Evolutionary conservation across 805 yeast species (phyloP).

Genomic region (Saturnispora diversa): DNA sequence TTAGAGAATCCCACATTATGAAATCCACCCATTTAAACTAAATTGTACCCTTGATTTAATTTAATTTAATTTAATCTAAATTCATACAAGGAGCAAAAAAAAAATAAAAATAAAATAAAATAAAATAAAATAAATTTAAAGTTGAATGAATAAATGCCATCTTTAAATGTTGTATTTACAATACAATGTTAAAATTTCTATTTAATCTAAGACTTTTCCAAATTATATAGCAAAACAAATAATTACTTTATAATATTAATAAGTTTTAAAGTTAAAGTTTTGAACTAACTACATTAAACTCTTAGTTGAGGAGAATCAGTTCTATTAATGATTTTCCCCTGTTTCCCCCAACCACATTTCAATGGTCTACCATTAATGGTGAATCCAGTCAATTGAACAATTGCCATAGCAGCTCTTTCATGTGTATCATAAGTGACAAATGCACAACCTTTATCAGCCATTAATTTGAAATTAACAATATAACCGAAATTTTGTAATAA

Average conservation of each 20-base stretch:
- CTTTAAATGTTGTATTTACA: too few relatives aligned
- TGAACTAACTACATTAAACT: too few relatives aligned
- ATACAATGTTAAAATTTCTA: too few relatives aligned
- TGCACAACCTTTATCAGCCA: slow-evolving; percentile 80
- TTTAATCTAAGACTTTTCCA: too few relatives aligned
- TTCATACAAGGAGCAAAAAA: background rate
- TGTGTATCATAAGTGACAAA: slow-evolving; percentile 82
- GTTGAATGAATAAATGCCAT: too few relatives aligned
- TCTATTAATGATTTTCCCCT: slow-evolving; percentile 10
- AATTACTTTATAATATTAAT: slow-evolving; percentile 3
- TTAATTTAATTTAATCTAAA: too few relatives aligned
- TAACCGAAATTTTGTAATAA: slow-evolving; percentile 72
- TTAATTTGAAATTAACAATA: slow-evolving; percentile 71
- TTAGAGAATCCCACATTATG: slow-evolving; percentile 26
- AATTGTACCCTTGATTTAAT: background rate
- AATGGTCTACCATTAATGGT: slow-evolving; percentile 68
- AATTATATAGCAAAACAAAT: slow-evolving; percentile 4
- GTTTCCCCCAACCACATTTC: slow-evolving; percentile 82
- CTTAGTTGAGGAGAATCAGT: slow-evolving; percentile 5
- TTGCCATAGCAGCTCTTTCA: slow-evolving; percentile 83
- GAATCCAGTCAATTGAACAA: slow-evolving; percentile 67
- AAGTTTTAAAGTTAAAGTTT: background rate
- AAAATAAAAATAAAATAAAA: too few relatives aligned
- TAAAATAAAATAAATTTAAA: too few relatives aligned
- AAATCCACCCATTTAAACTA: slow-evolving; percentile 25